A percentile compares a stretch with the other conserved stretches of the same genome.
Conservation (phyloP, 1,284 basidiomycete genomes). For the Amylostereum chailletii region DNA sequence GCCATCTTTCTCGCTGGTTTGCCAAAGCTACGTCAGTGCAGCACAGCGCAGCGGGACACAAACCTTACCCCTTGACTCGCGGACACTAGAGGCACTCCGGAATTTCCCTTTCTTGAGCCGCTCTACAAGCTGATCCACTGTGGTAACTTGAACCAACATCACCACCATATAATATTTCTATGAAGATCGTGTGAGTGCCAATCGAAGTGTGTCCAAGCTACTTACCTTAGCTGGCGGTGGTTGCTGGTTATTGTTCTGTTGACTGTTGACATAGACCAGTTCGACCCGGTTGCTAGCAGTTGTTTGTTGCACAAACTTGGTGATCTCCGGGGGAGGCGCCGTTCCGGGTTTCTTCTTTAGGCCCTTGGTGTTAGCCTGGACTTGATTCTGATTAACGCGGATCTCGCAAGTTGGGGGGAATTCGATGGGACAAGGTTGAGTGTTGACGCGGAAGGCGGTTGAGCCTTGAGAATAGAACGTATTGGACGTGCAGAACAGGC, state of each 20-base stretch:
- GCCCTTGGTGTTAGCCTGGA: slow-evolving; percentile 80
- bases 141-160: slow-evolving; percentile 72
- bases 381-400: slow-evolving; percentile 64
- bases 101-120: slow-evolving; percentile 60
- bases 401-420: slow-evolving; percentile 91
- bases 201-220: not conserved
- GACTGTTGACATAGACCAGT: slow-evolving; percentile 85
- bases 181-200: slow-evolving; percentile 4
- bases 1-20: slow-evolving; percentile 49
- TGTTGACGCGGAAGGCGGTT: slow-evolving; percentile 41
- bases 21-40: slow-evolving; percentile 5
- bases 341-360: slow-evolving; percentile 96
- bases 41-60: not conserved
- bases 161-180: slow-evolving; percentile 84
- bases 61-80: slow-evolving; percentile 47
- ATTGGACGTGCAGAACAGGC: slow-evolving; percentile 89
- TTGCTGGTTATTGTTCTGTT: slow-evolving; percentile 37
- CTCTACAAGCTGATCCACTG: slow-evolving; percentile 58
- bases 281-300: slow-evolving; percentile 62
- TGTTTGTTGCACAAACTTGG: slow-evolving; percentile 44
- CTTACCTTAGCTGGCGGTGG: slow-evolving; percentile 61
- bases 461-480: slow-evolving; percentile 57
- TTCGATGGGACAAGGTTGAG: slow-evolving; percentile 68
- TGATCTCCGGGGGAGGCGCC: slow-evolving; percentile 83
- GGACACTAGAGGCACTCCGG: slow-evolving; percentile 57